These are phyloP conservation scores for Cladosporium sp. DNA, from an alignment of 2,329 filamentous ascomycete species.

Conservation along the genomic window DNA sequence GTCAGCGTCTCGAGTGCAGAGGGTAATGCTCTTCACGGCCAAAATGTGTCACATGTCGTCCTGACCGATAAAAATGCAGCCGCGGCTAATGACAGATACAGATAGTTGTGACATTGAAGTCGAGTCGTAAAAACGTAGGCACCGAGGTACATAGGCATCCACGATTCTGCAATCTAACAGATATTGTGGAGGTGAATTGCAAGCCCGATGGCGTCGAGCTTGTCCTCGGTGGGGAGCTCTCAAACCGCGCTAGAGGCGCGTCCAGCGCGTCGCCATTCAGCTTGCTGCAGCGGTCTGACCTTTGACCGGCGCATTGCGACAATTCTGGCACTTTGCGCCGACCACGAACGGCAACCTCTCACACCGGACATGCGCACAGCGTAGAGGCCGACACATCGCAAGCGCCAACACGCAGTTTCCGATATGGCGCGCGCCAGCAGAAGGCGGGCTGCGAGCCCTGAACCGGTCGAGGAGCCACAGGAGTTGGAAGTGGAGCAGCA, in stretches of 20 bases:
- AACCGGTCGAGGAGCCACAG: conserved; percentile 13
- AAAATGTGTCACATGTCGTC: no score
- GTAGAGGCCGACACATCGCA: not conserved
- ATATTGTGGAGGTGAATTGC: no score
- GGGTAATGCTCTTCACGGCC: not conserved
- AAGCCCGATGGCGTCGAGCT: not conserved
- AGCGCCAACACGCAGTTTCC: not conserved
- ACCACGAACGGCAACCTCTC: not conserved
- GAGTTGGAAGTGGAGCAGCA: conserved; percentile 18
- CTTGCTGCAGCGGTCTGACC: no score
- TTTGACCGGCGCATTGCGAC: not conserved
- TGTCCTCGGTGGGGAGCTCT: not conserved
- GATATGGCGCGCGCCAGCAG: conserved; percentile 16
- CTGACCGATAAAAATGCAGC: no score
- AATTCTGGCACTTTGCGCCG: conserved; percentile 4
- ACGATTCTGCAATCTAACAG: no score
- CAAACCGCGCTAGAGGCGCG: no score
- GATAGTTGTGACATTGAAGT: no score
- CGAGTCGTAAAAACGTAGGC: no score
- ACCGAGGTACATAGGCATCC: no score
- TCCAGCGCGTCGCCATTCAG: no score
- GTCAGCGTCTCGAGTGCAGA: not conserved
- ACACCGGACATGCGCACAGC: not conserved
- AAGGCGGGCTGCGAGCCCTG: conserved; percentile 15
- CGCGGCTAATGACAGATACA: no score